Base-by-base conservation (phyloP, 2,329 filamentous ascomycete species). In the Penicillium sp. region DNA sequence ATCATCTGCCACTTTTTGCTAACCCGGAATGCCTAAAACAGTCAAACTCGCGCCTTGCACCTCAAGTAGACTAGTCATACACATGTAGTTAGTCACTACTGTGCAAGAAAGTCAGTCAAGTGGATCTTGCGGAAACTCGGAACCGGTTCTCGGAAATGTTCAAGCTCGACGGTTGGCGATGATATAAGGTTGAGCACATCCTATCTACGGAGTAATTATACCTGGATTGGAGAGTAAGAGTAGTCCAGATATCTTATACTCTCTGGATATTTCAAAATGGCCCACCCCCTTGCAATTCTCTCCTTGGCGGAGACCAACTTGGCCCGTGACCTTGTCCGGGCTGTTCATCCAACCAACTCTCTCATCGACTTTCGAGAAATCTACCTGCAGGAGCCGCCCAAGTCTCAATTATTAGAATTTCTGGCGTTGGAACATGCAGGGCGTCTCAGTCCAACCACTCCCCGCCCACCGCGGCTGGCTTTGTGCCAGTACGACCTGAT, bases 401-500 rank as follows among this genome's bases (percentile, higher is more conserved):
- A 83, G 56, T 69, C 71, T 19, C 64, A 76, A n/a, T 72, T 83
- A 52, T 75, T 76, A 45, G 65, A 74, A 11, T 83, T 78, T 55
- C 73, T 83, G 3, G 73, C 75, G 0, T 67, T 79, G 2, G 80
- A 83, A 58, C 79, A 82, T 50, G 73, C 74, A 18, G 73, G 74
- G 16, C 67, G 70, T n/a, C 49, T 76, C 36, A 72, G 70, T 19
- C 65, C 69, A 14, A 68, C 70, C 2, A 77, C 76, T 2, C 75
- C 75, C 13, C 71, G 76, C 2, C 81, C 81, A 13, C 72, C 77
- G 7, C 75, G 83, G 26, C 63, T 81, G 46, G 83, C 82, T 2
- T 75, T 79, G 40, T 79, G 81, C 29, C 77, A 81, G 59, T 87
- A 85, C 71, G 82, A 82, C 68, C 76, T 85, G 45, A 78, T 84